Evolutionary conservation across 768 basidiomycete species (phyloP).

Genomic region (Xanthoconium purpureum): DNA sequence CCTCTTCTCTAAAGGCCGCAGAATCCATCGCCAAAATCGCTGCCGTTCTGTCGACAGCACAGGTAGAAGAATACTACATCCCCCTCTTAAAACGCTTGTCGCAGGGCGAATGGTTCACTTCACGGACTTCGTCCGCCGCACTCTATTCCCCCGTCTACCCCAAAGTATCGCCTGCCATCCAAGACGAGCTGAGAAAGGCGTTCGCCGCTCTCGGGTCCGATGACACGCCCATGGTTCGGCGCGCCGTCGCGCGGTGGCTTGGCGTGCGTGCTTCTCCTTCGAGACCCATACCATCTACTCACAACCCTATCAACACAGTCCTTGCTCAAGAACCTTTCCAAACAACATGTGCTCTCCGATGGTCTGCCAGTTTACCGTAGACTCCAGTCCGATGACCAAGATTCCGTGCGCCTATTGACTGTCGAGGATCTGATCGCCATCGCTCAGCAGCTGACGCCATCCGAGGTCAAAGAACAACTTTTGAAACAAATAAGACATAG

Average conservation of each 20-base stretch:
- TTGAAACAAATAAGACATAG: slow-evolving; percentile 84
- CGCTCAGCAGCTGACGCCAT: slow-evolving; percentile 75
- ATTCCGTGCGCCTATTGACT: slow-evolving; percentile 93
- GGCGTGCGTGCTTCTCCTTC: slow-evolving; percentile 60
- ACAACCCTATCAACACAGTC: slow-evolving; percentile 45
- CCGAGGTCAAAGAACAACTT: slow-evolving; percentile 90
- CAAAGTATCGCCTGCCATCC: slow-evolving; percentile 65
- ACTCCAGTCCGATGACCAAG: slow-evolving; percentile 94
- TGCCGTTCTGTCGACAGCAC: slow-evolving; percentile 65
- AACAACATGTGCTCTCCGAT: slow-evolving; percentile 79
- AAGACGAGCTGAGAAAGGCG: slow-evolving; percentile 86
- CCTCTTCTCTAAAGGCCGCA: slow-evolving; percentile 62
- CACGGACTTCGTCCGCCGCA: slow-evolving; percentile 91
- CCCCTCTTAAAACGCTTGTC: slow-evolving; percentile 88
- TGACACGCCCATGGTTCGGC: slow-evolving; percentile 97
- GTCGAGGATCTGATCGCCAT: slow-evolving; percentile 95
- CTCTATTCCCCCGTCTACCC: slow-evolving; percentile 89
- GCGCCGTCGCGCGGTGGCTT: slow-evolving; percentile 94
- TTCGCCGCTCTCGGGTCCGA: slow-evolving; percentile 82
- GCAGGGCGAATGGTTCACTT: slow-evolving; percentile 98
- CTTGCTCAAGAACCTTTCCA: slow-evolving; percentile 73
- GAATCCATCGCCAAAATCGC: slow-evolving; percentile 94
- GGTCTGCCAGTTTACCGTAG: slow-evolving; percentile 90
- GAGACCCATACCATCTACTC: slow-evolving; percentile 2
- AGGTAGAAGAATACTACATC: slow-evolving; percentile 88